Evolutionary conservation across 352 stramenopile species (phyloP).

Genomic region (Poterioochromonas sp.): DNA sequence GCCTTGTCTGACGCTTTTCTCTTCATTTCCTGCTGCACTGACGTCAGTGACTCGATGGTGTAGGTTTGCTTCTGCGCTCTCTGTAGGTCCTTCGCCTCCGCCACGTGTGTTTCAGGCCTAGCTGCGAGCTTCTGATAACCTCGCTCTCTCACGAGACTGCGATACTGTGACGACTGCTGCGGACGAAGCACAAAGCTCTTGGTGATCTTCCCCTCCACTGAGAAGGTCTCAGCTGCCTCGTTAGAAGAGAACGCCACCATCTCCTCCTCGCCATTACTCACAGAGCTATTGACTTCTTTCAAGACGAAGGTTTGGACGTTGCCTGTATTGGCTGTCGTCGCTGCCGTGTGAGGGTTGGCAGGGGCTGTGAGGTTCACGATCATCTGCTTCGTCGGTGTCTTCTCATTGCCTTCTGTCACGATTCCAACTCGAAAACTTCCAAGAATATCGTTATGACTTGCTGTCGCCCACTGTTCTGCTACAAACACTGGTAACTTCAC

Average conservation of each 20-base stretch:
- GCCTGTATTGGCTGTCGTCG: too few species aligned
- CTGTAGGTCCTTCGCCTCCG: background rate
- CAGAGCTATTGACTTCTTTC: background rate
- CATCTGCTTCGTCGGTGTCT: background rate
- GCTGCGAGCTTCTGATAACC: background rate
- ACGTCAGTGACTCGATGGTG: background rate
- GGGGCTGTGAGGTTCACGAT: background rate
- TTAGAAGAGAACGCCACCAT: background rate
- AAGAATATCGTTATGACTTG: background rate
- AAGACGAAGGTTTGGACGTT: too few species aligned
- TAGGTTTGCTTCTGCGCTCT: background rate
- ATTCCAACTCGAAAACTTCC: background rate
- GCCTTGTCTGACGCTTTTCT: background rate
- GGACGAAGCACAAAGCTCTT: background rate
- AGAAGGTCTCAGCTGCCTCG: background rate
- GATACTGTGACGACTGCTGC: background rate
- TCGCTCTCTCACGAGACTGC: background rate
- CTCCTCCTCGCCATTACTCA: background rate
- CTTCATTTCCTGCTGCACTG: background rate
- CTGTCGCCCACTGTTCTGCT: background rate
- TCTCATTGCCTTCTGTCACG: background rate
- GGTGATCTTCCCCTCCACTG: constrained; percentile 2
- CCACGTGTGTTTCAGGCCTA: background rate
- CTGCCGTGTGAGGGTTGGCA: background rate
- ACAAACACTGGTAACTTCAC: background rate